Evolutionary conservation across 768 basidiomycete genomes (phyloP), one percentile per base, ranked within the genome.

Genomic region (Suillus subaureus): DNA sequence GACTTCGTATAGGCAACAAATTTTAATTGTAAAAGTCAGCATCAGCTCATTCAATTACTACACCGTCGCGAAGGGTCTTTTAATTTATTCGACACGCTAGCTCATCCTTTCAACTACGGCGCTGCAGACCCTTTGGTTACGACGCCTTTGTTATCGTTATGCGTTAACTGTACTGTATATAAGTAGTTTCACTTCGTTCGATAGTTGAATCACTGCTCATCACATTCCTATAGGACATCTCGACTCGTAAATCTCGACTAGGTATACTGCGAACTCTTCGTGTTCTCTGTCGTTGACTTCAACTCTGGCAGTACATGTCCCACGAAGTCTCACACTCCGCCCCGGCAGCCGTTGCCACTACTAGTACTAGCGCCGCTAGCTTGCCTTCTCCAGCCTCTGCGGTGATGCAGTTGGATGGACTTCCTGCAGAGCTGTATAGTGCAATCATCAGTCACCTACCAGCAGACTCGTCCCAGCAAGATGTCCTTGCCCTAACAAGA

Each of bases 341-440:
- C 33, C 33, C 33, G 18, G 52, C 52, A 18, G 28, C 52, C 18
- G 28, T 28, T 9, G 8, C 28, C 28, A 54, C 51, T 51, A 54
- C 51, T 51, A 45, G 4, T 45, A 28, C 51, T 51, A 26, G 45
- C 23, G 1, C 28, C 5, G 18, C 18, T 33, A 33, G 54, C 54
- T 35, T n/a, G 6, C 6, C 51, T 26, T 51, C 54, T 33, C 21
- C 31, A 33, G 11, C 31, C 21, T 55, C 21, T 21, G 11, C 3
- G 35, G 11, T 55, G 21, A 55, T 37, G 33, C 54, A 33, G 31
- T 64, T 81, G 56, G 72, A 72, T 35, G 70, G 66, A 35, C 78
- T 94, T 26, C 92, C 93, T 11, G 73, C 85, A 4, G 92, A 94
- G 75, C 79, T 94, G 9, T 89, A 90, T 73, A 79, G 82, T 21